Percentiles rank a stretch among this genome's conserved stretches.
phyloP scores from a whole-genome alignment of 495 filamentous ascomycete species.

The Ramalina peruviana region DNA sequence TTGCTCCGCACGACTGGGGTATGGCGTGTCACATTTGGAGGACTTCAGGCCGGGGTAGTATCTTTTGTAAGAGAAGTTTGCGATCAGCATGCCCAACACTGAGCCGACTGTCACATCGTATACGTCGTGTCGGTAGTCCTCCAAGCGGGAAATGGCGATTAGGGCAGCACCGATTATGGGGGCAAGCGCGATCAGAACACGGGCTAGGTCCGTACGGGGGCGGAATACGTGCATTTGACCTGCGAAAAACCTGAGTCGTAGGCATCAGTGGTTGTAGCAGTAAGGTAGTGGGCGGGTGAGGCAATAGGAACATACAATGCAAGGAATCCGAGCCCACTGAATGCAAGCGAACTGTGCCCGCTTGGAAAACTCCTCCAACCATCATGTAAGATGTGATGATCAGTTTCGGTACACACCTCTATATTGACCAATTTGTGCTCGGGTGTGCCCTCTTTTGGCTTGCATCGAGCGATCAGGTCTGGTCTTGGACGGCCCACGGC shows the following conservation, averaged over 20 bases:
- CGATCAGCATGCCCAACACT: constrained; percentile 56
- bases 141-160: constrained; percentile 80
- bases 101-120: constrained; percentile 76
- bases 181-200: constrained; percentile 39
- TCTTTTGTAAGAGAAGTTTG: constrained; percentile 70
- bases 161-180: constrained; percentile 71
- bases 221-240: constrained; percentile 70
- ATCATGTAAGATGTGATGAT: constrained; percentile 70
- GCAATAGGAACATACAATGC: constrained; percentile 33
- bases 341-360: constrained; percentile 62
- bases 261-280: neutral
- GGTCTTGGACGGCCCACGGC: constrained; percentile 79
- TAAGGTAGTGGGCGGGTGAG: neutral
- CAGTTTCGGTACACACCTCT: constrained; percentile 65
- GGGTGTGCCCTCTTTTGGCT: constrained; percentile 51
- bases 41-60: constrained; percentile 45
- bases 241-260: constrained; percentile 44
- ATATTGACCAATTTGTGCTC: constrained; percentile 53
- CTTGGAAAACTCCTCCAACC: constrained; percentile 89
- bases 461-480: constrained; percentile 80
- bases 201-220: constrained; percentile 53
- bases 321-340: constrained; percentile 73
- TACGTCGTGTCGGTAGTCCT: constrained; percentile 92
- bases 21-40: constrained; percentile 38
- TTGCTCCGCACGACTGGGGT: constrained; percentile 29